These are phyloP conservation scores for Syncephalastrum contaminatum DNA, from an alignment of 371 early-diverging fungal species.

Conservation along the genomic window DNA sequence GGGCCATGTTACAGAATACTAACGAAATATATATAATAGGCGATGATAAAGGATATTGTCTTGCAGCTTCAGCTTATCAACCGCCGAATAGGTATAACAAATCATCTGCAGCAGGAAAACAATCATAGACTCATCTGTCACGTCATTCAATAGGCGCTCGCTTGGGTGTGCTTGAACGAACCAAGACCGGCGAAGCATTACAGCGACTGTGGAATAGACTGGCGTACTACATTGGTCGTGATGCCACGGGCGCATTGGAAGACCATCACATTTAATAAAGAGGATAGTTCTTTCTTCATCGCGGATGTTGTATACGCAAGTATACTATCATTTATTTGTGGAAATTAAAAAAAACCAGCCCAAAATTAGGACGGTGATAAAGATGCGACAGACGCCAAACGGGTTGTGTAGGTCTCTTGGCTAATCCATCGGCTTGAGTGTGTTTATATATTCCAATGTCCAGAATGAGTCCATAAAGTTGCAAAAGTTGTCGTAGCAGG, in stretches of 20 bases:
- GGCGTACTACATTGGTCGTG: constrained; percentile 25
- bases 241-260: constrained; percentile 9
- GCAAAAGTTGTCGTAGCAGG: not conserved
- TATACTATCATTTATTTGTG: not conserved
- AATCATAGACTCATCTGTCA: not conserved
- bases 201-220: constrained; percentile 39
- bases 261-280: constrained; percentile 13
- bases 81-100: constrained; percentile 28
- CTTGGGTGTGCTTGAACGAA: constrained; percentile 31
- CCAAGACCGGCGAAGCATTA: constrained; percentile 36
- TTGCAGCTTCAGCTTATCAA: constrained; percentile 22
- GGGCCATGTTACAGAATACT: not conserved
- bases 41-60: constrained; percentile 15
- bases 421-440: constrained; percentile 7
- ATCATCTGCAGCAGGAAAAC: not conserved
- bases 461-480: constrained; percentile 11
- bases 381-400: constrained; percentile 9
- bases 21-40: constrained; percentile 4
- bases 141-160: constrained; percentile 18
- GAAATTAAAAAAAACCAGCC: not conserved
- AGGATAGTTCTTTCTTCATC: too few relatives aligned
- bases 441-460: constrained; percentile 15
- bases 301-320: too few relatives aligned
- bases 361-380: not conserved
- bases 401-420: constrained; percentile 10